A percentile compares a stretch with the other conserved stretches of the same genome.
These are phyloP conservation scores for Eucalyptus tenuipes DNA, from an alignment of 345 rosid genomes.

Conservation along the genomic window DNA sequence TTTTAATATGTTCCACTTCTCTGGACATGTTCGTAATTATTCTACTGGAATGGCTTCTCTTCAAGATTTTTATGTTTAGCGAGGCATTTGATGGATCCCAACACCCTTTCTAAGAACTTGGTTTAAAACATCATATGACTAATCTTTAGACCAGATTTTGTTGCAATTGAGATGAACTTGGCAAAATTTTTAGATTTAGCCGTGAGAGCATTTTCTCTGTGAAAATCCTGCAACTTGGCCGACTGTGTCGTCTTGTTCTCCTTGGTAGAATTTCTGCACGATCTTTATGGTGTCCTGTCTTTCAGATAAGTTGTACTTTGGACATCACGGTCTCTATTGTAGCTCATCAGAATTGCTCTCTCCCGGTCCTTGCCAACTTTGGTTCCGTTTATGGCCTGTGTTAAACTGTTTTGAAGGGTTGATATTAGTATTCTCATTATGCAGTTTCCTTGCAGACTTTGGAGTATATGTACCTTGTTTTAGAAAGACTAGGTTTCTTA, in stretches of 20 bases:
- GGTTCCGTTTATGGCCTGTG: background rate
- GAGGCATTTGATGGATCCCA: background rate
- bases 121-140: background rate
- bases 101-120: background rate
- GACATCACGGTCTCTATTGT: background rate
- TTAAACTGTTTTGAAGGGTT: background rate
- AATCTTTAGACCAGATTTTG: background rate
- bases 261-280: background rate
- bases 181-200: background rate
- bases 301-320: background rate
- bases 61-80: background rate
- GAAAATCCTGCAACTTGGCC: background rate
- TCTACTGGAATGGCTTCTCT: background rate
- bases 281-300: background rate
- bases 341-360: background rate
- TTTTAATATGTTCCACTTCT: background rate
- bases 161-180: background rate
- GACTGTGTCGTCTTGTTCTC: background rate
- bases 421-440: background rate
- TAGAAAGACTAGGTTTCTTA: background rate
- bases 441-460: background rate
- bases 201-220: background rate
- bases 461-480: background rate
- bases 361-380: background rate
- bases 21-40: background rate